phyloP scores from a whole-genome alignment of 306 rosid genomes.

The Citrullus amarus region DNA sequence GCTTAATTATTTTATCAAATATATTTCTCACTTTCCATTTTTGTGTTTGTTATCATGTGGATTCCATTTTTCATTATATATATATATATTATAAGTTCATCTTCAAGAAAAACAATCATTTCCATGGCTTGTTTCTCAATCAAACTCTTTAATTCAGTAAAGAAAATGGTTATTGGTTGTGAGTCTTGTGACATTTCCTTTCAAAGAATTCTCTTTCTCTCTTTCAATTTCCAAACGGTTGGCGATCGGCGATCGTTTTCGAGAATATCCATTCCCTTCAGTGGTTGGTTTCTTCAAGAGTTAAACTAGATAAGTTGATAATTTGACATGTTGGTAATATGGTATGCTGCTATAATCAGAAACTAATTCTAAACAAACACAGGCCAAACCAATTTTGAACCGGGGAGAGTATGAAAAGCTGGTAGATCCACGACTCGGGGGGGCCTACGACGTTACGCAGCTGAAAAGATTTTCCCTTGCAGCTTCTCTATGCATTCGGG shows the following conservation, averaged over 20 bases:
- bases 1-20: neutral
- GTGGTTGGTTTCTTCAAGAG: conserved; percentile 2
- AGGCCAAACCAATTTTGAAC: conserved; percentile 90
- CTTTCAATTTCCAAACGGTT: neutral
- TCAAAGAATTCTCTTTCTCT: neutral
- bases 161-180: neutral
- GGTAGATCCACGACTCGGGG: conserved; percentile 75
- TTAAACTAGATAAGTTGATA: neutral
- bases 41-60: neutral
- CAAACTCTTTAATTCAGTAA: neutral
- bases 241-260: neutral
- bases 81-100: neutral
- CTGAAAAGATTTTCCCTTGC: conserved; percentile 58
- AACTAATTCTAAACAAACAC: conserved; percentile 4
- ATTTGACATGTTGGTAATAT: neutral
- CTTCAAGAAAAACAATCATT: neutral
- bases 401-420: conserved; percentile 53
- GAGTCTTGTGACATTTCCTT: neutral
- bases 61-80: neutral
- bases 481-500: conserved; percentile 71
- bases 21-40: neutral
- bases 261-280: neutral
- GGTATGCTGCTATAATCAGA: neutral
- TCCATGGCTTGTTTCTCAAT: neutral
- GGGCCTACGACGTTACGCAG: conserved; percentile 47